Percentiles rank a stretch among this genome's conserved stretches.
Conservation (phyloP, 2,329 filamentous ascomycete species). For the Ilyonectria robusta region DNA sequence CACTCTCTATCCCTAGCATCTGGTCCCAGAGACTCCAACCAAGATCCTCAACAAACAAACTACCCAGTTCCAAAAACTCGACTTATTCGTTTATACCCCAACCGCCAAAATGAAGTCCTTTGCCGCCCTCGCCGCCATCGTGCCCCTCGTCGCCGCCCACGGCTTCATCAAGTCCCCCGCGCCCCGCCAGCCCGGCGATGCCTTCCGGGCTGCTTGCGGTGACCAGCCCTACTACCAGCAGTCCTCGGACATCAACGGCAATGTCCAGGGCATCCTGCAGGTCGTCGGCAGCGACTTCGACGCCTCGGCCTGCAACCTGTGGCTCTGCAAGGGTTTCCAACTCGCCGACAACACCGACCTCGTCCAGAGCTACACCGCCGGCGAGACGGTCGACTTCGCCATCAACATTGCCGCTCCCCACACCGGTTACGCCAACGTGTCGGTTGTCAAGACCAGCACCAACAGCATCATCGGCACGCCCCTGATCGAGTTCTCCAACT, state of each 20-base stretch:
- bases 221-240: constrained; percentile 55
- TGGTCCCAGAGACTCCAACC: constrained; percentile 47
- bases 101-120: constrained; percentile 43
- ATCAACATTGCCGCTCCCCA: constrained; percentile 60
- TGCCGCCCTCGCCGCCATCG: constrained; percentile 42
- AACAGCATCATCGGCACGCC: constrained; percentile 67
- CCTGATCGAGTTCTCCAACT: constrained; percentile 68
- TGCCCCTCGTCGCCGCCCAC: constrained; percentile 57
- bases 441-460: constrained; percentile 67
- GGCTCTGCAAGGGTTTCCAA: constrained; percentile 63
- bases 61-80: constrained; percentile 3
- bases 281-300: constrained; percentile 46
- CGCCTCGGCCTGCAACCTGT: constrained; percentile 54
- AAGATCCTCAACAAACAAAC: background rate
- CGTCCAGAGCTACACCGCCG: constrained; percentile 59
- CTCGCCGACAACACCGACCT: constrained; percentile 61
- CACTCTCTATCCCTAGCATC: constrained; percentile 43
- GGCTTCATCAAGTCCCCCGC: constrained; percentile 60
- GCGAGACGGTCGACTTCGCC: constrained; percentile 60
- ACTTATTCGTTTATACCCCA: constrained; percentile 17
- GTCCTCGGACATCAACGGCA: constrained; percentile 54
- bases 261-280: constrained; percentile 55
- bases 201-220: constrained; percentile 62
- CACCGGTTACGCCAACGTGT: constrained; percentile 67
- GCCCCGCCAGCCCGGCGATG: constrained; percentile 58